Base-by-base conservation (phyloP, 78 protist genomes). In the Emiliania huxleyi region DNA sequence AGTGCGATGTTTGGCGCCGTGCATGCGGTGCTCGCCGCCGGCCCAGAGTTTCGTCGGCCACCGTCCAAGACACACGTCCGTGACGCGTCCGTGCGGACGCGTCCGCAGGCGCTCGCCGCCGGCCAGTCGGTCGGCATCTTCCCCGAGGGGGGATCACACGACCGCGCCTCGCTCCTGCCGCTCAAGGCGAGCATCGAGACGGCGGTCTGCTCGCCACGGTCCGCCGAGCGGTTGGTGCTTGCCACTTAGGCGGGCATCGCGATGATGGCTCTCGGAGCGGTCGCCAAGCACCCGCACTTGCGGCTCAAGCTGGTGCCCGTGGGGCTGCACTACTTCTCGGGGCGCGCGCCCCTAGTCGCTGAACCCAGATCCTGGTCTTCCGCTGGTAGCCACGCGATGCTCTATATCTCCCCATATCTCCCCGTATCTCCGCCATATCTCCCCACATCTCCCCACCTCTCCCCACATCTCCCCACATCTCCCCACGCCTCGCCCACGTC, bases 91-190 rank as follows among this genome's bases (percentile, higher is more conserved):
- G n/a, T n/a, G n/a, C n/a, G n/a, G n/a, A n/a, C n/a, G n/a, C n/a
- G n/a, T n/a, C n/a, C n/a, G n/a, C n/a, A n/a, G 48, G 29, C 49
- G 37, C 92, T 94, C 48, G 29, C 0, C 37, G 15, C 37, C 26
- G 84, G 69, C 35, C 87, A 69, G 77, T 21, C 83, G 73, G 29
- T 94, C 71, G 96, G 94, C 91, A 92, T 94, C 85, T 94, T 92
- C 89, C 94, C 96, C 0, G 96, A 94, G 48, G 96, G 96, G 19
- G 94, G 94, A 33, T 87, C 93, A 44, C 96, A 94, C 88, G 96
- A 94, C 79, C 52, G 62, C 18, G 11, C 94, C n/a, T 0, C 0
- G 45, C 92, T 94, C 83, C 87, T 92, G 37, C 94, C 94, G 33
- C 73, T 94, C 92, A 94, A 94, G 88, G 91, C 81, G 69, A 2